Base-by-base conservation (phyloP, 2,329 filamentous ascomycete genomes). In the Neopestalotiopsis clavispora region DNA sequence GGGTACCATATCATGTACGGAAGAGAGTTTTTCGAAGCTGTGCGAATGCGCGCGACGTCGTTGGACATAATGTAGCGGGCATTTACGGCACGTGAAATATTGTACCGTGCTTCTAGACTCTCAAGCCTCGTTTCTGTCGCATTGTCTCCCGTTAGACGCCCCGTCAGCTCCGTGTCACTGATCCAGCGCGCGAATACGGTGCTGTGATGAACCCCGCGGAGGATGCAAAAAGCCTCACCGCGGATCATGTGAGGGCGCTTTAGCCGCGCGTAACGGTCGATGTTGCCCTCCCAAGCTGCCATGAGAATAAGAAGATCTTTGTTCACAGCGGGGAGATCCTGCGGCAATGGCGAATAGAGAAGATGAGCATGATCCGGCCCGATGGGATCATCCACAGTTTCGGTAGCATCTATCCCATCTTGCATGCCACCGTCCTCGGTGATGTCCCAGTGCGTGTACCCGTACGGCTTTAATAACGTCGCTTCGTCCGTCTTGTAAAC, bases 1-100 rank as follows among this genome's bases (percentile, higher is more conserved):
- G 57, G 57, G 9, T 60, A 60, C 57, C 57, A 60, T 17, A 60
- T 52, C 45, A 52, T 52, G n/a, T 52, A 52, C 6, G 45, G n/a
- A n/a, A 20, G 45, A 20, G 4, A 6, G 3, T 9, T 17, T n/a
- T 52, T 14, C 2, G 34, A 5, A 6, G n/a, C 45, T 1, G n/a
- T 52, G 45, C 17, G 17, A 6, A 52, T 52, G 45, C 6, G 45
- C 4, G 5, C 6, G 3, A 52, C 1, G 3, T 52, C 45, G 45
- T 52, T 52, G 45, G 45, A n/a, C 45, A 52, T 52, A 17, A 52
- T n/a, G 45, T 52, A 52, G 45, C 45, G 45, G 7, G 45, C 45
- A 17, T 52, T 52, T 6, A 52, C n/a, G 45, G 45, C 45, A 9
- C 45, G n/a, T 3, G 17, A n/a, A 52, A 52, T 52, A 9, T 52